A percentile compares a stretch with the other conserved stretches of the same genome.
Conservation (phyloP, 768 basidiomycete genomes). For the Mycena crocata region DNA sequence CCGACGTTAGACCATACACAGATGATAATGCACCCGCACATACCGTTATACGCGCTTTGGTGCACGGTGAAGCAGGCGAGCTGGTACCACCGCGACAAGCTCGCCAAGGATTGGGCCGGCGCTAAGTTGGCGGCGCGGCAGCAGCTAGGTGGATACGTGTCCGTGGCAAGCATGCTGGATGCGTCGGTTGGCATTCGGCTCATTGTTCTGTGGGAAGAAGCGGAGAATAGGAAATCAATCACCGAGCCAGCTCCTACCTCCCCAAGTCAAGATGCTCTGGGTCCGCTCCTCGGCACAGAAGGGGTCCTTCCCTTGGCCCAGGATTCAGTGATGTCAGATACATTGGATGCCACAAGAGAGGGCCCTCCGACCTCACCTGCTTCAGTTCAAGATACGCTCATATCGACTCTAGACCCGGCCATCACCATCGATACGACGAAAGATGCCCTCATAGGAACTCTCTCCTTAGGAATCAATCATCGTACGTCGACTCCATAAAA, state of each 20-base stretch:
- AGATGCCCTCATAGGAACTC: conserved; percentile 2
- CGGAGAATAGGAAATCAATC: not conserved
- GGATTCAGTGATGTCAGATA: too few species aligned
- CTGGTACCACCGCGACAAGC: conserved; percentile 25
- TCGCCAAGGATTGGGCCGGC: not conserved
- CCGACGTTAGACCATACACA: not conserved
- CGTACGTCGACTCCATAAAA: not conserved
- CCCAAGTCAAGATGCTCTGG: too few species aligned
- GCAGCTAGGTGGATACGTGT: conserved; percentile 7
- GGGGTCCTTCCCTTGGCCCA: too few species aligned
- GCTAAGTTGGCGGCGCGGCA: conserved; percentile 13
- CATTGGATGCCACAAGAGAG: too few species aligned
- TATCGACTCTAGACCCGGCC: not conserved
- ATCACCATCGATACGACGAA: not conserved
- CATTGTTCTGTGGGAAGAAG: conserved; percentile 10
- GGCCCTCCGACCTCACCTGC: not conserved
- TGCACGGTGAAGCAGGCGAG: conserved; percentile 22
- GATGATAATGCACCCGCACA: conserved; percentile 10
- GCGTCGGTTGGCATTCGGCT: conserved; percentile 19
- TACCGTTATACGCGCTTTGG: conserved; percentile 22
- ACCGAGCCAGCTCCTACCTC: too few species aligned
- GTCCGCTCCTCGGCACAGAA: too few species aligned
- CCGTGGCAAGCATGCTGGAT: not conserved
- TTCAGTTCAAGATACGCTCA: not conserved
- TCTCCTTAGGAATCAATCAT: conserved; percentile 11